These are phyloP conservation scores for Saposhnikovia divaricata DNA, from an alignment of 129 eudicot species.

Conservation along the genomic window DNA sequence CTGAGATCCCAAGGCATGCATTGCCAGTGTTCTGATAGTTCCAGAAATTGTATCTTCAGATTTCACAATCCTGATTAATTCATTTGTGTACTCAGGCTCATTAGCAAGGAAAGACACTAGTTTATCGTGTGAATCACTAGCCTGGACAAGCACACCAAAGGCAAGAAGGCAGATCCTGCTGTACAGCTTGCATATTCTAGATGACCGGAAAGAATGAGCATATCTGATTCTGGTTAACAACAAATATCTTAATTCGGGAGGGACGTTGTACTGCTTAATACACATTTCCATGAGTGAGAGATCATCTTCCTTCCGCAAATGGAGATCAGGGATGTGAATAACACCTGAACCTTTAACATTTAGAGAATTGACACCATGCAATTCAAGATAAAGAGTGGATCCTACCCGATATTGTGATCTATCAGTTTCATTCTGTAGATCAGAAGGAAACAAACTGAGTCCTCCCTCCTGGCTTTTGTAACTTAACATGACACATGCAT, in stretches of 20 bases:
- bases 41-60: slow-evolving; percentile 80
- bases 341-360: slow-evolving; percentile 36
- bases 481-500: slow-evolving; percentile 64
- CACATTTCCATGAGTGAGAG: slow-evolving; percentile 62
- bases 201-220: slow-evolving; percentile 80
- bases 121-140: slow-evolving; percentile 87
- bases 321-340: slow-evolving; percentile 74
- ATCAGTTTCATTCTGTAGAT: slow-evolving; percentile 51
- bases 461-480: slow-evolving; percentile 76
- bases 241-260: slow-evolving; percentile 65
- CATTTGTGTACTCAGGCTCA: slow-evolving; percentile 95
- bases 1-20: slow-evolving; percentile 91
- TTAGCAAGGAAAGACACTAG: slow-evolving; percentile 86
- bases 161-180: slow-evolving; percentile 89
- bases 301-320: slow-evolving; percentile 71
- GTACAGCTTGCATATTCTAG: slow-evolving; percentile 79
- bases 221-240: slow-evolving; percentile 83
- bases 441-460: slow-evolving; percentile 62
- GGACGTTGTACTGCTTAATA: slow-evolving; percentile 59
- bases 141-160: slow-evolving; percentile 88
- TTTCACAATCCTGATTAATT: slow-evolving; percentile 80
- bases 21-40: slow-evolving; percentile 72
- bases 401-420: slow-evolving; percentile 70
- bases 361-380: slow-evolving; percentile 51
- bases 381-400: slow-evolving; percentile 83